phyloP scores from a whole-genome alignment of 257 asterid species.

The Rubia yunnanensis region DNA sequence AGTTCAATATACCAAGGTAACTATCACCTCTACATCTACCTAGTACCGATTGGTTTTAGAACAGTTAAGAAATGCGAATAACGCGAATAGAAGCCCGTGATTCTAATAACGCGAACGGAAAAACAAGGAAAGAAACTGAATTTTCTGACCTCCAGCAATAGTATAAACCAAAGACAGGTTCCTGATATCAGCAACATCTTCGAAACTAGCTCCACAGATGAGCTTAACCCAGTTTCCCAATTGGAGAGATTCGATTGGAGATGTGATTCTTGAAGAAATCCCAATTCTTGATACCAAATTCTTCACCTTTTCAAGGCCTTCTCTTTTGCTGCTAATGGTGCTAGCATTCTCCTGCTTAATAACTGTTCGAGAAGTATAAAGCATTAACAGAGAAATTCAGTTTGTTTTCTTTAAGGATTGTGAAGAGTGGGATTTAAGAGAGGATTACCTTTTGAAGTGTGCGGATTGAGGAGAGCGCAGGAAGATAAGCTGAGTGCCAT shows the following conservation, averaged over 20 bases:
- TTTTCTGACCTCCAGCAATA: conserved; percentile 70
- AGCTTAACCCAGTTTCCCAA: conserved; percentile 91
- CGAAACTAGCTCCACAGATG: conserved; percentile 96
- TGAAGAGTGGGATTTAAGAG: neutral
- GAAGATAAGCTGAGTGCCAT: conserved; percentile 39
- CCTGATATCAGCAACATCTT: conserved; percentile 87
- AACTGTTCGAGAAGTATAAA: conserved; percentile 4
- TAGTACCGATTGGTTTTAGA: too few relatives aligned
- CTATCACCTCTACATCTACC: too few relatives aligned
- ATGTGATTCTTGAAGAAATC: conserved; percentile 39
- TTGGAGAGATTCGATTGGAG: conserved; percentile 61
- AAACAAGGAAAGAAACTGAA: neutral
- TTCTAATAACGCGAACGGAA: too few relatives aligned
- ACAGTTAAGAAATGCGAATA: too few relatives aligned
- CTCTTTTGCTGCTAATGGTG: conserved; percentile 15
- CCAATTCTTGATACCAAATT: conserved; percentile 34
- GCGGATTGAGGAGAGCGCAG: conserved; percentile 37
- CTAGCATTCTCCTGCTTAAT: conserved; percentile 27
- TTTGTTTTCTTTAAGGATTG: neutral
- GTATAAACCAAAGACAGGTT: conserved; percentile 88
- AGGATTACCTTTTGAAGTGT: conserved; percentile 18
- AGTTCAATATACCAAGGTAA: too few relatives aligned
- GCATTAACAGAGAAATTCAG: neutral
- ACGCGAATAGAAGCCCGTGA: too few relatives aligned
- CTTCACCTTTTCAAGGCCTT: conserved; percentile 42